Percentiles rank a stretch among this genome's conserved stretches.
Conservation (phyloP, 2,329 filamentous ascomycete species). For the Pyrenochaeta sp. region DNA sequence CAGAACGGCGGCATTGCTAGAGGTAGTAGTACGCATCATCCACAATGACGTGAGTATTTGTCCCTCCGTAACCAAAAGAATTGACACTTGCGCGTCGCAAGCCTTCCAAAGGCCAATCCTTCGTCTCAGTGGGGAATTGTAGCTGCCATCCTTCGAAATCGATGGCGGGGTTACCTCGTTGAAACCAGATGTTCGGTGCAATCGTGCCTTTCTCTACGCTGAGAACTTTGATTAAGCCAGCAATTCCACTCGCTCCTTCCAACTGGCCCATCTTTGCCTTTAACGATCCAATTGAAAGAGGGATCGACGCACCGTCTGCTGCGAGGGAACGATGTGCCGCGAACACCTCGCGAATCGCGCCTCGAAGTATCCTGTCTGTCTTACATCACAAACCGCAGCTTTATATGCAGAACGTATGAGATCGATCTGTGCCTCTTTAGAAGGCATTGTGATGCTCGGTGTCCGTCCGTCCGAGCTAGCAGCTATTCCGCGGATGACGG, state of each 20-base stretch:
- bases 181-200: slow-evolving; percentile 34
- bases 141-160: slow-evolving; percentile 18
- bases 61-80: slow-evolving; percentile 33
- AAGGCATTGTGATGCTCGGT: slow-evolving; percentile 32
- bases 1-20: background rate
- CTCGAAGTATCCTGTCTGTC: slow-evolving; percentile 33
- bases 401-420: slow-evolving; percentile 44
- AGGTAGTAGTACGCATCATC: slow-evolving; percentile 36
- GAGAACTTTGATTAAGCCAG: slow-evolving; percentile 52
- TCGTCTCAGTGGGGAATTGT: slow-evolving; percentile 16
- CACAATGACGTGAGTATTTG: slow-evolving; percentile 31
- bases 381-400: slow-evolving; percentile 44
- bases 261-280: slow-evolving; percentile 55
- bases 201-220: slow-evolving; percentile 49
- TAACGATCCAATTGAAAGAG: slow-evolving; percentile 23
- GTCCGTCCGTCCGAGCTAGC: slow-evolving; percentile 28
- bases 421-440: slow-evolving; percentile 55
- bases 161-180: slow-evolving; percentile 19
- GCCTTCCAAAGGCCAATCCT: slow-evolving; percentile 20
- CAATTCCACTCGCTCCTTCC: slow-evolving; percentile 50
- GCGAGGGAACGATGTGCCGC: slow-evolving; percentile 7
- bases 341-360: slow-evolving; percentile 15
- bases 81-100: slow-evolving; percentile 26
- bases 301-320: slow-evolving; percentile 6
- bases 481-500: slow-evolving; percentile 36